Base-by-base conservation (phyloP, 176 grass and related monocot genomes). In the Triticum dicoccoides region DNA sequence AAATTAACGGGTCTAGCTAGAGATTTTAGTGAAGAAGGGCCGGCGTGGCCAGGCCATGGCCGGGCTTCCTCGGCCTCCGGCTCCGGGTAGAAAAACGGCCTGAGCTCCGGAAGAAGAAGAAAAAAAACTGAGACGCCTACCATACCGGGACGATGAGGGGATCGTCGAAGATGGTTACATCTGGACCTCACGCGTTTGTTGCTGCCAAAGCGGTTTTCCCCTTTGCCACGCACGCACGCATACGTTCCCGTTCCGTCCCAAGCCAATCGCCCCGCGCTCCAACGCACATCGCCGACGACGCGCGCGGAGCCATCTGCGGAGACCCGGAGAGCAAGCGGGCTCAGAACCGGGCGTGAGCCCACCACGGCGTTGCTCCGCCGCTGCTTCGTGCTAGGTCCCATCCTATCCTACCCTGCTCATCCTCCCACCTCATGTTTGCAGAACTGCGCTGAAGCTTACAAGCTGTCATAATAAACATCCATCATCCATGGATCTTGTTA, bases 291-390 rank as follows among this genome's bases (percentile, higher is more conserved):
- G 62, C 69, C 33, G 33, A 9, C 21, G 51, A 5, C 66, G 61
- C 4, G 14, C 39, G 25, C 37, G 79, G 37, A 7, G 76, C 47
- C 32, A 45, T 91, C 47, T 84, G 87, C 33, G 76, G 51, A 89
- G 76, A 82, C 62, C 76, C 82, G n/a, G 61, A 89, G 65, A 65
- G 76, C 74, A 86, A 72, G 77, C 65, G 14, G n/a, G 69, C 23
- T 20, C 65, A 78, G 32, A 69, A 34, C n/a, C 7, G 34, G 23
- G 17, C 12, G 33, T 5, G 45, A 59, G 66, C 77, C 72, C 35
- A 11, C 13, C 45, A 47, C 27, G 44, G 18, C 71, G 47, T 24
- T 47, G 73, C 73, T 67, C 30, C 77, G 35, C 65, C 49, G 9
- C 23, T 30, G 21, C 34, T 39, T 21, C 65, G 29, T 64, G 52